Percentiles rank a stretch among this genome's conserved stretches.
phyloP scores from a whole-genome alignment of 306 rosid genomes.

The Ammopiptanthus mongolicus region DNA sequence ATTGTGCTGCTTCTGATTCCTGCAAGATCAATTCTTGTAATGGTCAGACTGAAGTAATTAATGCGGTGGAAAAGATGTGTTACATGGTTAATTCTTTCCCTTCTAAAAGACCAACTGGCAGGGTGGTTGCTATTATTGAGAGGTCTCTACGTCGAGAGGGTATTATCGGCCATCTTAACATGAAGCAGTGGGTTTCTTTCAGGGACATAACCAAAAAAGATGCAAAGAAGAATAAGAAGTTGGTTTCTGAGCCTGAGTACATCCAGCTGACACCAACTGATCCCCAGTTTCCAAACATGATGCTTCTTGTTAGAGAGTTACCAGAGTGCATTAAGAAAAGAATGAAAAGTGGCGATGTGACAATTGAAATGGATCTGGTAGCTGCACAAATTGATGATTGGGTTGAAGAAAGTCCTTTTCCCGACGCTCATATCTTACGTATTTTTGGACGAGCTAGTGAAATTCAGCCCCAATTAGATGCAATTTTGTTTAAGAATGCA shows the following conservation, averaged over 20 bases:
- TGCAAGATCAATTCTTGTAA: slow-evolving; percentile 30
- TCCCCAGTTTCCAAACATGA: slow-evolving; percentile 64
- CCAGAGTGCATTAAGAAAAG: slow-evolving; percentile 57
- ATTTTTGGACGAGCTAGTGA: slow-evolving; percentile 66
- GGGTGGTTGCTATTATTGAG: slow-evolving; percentile 68
- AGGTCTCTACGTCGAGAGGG: slow-evolving; percentile 59
- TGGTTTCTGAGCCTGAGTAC: slow-evolving; percentile 37
- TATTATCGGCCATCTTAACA: slow-evolving; percentile 65
- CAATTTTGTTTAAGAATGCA: slow-evolving; percentile 71
- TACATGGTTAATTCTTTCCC: slow-evolving; percentile 55
- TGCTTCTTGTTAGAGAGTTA: slow-evolving; percentile 44
- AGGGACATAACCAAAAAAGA: slow-evolving; percentile 40
- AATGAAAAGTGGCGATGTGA: slow-evolving; percentile 51
- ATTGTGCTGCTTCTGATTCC: slow-evolving; percentile 21
- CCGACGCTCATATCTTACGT: slow-evolving; percentile 54
- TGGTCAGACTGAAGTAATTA: slow-evolving; percentile 36
- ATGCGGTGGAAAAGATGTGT: slow-evolving; percentile 49
- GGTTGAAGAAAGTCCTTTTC: slow-evolving; percentile 59
- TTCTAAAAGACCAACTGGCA: slow-evolving; percentile 79
- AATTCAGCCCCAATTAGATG: slow-evolving; percentile 63
- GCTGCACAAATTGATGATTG: slow-evolving; percentile 70
- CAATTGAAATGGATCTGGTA: slow-evolving; percentile 62
- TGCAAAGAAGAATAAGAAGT: slow-evolving; percentile 34
- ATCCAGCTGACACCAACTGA: slow-evolving; percentile 64
- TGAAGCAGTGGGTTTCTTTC: slow-evolving; percentile 38